Conservation (phyloP, 768 basidiomycete genomes). For the Naganishia vishniacii region DNA sequence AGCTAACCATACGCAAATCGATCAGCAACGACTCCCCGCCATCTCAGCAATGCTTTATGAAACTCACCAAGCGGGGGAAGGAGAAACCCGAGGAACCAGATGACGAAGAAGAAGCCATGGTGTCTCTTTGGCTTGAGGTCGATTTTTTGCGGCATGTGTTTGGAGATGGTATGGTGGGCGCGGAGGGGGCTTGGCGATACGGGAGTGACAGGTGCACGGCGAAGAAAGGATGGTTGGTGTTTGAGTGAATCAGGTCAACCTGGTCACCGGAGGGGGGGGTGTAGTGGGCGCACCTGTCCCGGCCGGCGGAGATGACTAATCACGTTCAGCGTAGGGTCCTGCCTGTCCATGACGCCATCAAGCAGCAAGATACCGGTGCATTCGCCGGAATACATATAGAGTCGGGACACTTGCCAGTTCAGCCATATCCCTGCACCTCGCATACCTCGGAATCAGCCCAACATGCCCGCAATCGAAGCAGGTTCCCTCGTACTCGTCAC, state of each 20-base stretch:
- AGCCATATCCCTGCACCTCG: neutral
- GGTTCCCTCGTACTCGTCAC: slow-evolving; percentile 33
- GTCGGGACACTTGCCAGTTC: neutral
- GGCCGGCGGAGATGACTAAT: no score
- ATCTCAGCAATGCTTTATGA: no score
- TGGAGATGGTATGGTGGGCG: neutral
- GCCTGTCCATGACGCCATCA: no score
- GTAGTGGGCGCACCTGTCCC: neutral
- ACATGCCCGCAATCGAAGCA: slow-evolving; percentile 20
- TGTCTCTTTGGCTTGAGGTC: slow-evolving; percentile 64
- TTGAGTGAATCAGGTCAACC: neutral
- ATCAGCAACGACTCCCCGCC: no score
- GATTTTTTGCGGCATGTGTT: slow-evolving; percentile 52
- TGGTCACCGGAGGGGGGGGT: neutral
- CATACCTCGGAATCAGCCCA: neutral
- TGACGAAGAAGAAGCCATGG: slow-evolving; percentile 72
- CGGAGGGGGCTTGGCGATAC: neutral
- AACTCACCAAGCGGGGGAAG: slow-evolving; percentile 80
- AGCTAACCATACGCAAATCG: slow-evolving; percentile 60
- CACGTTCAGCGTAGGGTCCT: no score
- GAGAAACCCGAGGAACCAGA: slow-evolving; percentile 83
- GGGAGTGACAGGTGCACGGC: neutral
- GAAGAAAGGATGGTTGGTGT: no score
- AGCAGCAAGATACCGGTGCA: no score
- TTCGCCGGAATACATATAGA: no score